phyloP scores from a whole-genome alignment of 441 rosid genomes.

The Corymbia citriodora region DNA sequence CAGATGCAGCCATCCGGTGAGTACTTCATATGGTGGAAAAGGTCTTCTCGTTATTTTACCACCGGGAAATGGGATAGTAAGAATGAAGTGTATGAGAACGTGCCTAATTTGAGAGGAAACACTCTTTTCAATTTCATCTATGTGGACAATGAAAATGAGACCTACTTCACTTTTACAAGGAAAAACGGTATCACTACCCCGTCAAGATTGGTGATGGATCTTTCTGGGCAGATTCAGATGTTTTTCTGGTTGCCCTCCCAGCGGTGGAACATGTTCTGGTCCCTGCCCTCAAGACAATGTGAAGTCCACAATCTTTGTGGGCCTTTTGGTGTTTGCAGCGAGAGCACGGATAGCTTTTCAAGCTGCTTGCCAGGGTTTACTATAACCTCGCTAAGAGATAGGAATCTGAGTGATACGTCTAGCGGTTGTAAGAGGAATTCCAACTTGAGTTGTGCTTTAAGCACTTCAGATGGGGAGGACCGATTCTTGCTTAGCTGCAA shows the following conservation, averaged over 20 bases:
- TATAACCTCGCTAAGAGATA: slow-evolving; percentile 20
- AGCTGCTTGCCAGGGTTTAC: slow-evolving; percentile 47
- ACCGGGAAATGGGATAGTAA: slow-evolving; percentile 53
- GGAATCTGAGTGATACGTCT: slow-evolving; percentile 46
- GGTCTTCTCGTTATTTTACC: slow-evolving; percentile 47
- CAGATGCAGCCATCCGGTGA: slow-evolving; percentile 43
- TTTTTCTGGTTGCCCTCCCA: slow-evolving; percentile 8
- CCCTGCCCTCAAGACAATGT: slow-evolving; percentile 53
- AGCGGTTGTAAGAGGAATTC: slow-evolving; percentile 44
- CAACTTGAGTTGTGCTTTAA: slow-evolving; percentile 37
- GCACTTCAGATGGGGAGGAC: slow-evolving; percentile 22
- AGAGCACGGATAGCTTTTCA: slow-evolving; percentile 23
- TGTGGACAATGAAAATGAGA: slow-evolving; percentile 25
- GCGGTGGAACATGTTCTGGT: slow-evolving; percentile 61
- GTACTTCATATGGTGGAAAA: slow-evolving; percentile 45
- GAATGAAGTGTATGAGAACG: background rate
- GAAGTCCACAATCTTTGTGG: slow-evolving; percentile 58
- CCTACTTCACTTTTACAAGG: slow-evolving; percentile 46
- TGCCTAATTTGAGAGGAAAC: slow-evolving; percentile 45
- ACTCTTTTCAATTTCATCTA: slow-evolving; percentile 48
- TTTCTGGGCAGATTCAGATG: slow-evolving; percentile 25
- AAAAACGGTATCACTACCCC: background rate
- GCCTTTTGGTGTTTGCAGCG: slow-evolving; percentile 44
- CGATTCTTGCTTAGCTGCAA: slow-evolving; percentile 16
- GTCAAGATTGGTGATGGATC: slow-evolving; percentile 44